phyloP scores from a whole-genome alignment of 768 basidiomycete genomes.

The Termitomyces sp. region DNA sequence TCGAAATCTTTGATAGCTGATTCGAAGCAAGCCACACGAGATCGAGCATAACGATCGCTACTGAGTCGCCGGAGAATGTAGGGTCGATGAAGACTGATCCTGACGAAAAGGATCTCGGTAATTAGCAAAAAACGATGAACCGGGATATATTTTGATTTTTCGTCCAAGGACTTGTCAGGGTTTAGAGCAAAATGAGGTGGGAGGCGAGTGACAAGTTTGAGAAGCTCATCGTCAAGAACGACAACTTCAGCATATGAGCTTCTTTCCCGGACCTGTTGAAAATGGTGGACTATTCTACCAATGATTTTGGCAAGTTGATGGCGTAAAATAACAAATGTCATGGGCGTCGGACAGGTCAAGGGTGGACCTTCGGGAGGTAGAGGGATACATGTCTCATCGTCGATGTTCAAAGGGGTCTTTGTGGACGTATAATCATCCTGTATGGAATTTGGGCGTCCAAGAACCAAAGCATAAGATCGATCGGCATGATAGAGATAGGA shows the following conservation, averaged over 20 bases:
- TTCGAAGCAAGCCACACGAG: conserved; percentile 84
- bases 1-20: conserved; percentile 85
- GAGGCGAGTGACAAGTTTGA: conserved; percentile 67
- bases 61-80: conserved; percentile 78
- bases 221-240: conserved; percentile 76
- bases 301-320: conserved; percentile 81
- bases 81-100: conserved; percentile 81
- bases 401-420: conserved; percentile 65
- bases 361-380: conserved; percentile 47
- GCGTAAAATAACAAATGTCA: conserved; percentile 86
- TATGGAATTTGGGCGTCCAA: conserved; percentile 86
- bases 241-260: conserved; percentile 83
- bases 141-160: conserved; percentile 58
- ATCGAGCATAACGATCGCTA: conserved; percentile 77
- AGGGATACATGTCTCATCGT: conserved; percentile 47
- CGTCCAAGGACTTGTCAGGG: conserved; percentile 76
- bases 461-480: conserved; percentile 85
- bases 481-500: conserved; percentile 93
- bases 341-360: conserved; percentile 67
- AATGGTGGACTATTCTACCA: conserved; percentile 88
- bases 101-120: conserved; percentile 85
- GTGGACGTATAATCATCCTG: conserved; percentile 89
- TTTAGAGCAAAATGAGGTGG: conserved; percentile 76
- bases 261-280: conserved; percentile 76
- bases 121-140: conserved; percentile 85